Base-by-base conservation (phyloP, 148 eudicot species). In the Rhododendron griersonianum region DNA sequence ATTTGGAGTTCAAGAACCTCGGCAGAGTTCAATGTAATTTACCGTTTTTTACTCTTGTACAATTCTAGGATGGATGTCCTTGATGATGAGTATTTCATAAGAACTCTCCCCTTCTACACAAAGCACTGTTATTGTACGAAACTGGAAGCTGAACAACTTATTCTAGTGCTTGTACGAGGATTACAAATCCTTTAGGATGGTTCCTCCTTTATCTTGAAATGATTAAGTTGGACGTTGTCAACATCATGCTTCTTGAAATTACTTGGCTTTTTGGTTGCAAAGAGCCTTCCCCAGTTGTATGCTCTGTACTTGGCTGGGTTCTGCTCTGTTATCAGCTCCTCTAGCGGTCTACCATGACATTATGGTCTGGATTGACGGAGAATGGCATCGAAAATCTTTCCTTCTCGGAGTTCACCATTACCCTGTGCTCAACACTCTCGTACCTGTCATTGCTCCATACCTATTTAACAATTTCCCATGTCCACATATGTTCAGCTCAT, bases 361-460 rank as follows among this genome's bases (percentile, higher is more conserved):
- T 69, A 63, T 91, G 93, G 6, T 92, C 89, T 1, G 95, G 95
- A 28, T 89, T 89, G 69, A 94, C 84, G 84, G 91, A 88, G 85
- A 91, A 93, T 25, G 95, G 94, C 50, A 94, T 89, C 7, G 95
- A 94, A 81, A 92, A 75, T 63, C 95, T 89, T 10, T 85, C 95
- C 84, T 85, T 92, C 23, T 89, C 78, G 8, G 91, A 69, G 84
- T 92, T 94, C 71, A 87, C 92, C 83, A 82, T 90, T 75, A 92
- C 96, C 82, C 96, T 83, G 50, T 94, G 95, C 88, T 90, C 96
- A 71, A 94, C 94, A 73, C 94, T 94, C 83, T 94, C 92, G 15
- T 92, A 94, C 85, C 81, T 86, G 71, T 91, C 94, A 48, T 94
- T 94, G 89, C 94, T 94, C 96, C 94, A 94, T 21, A 94, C 94